Evolutionary conservation across 192 early-diverging fungal species (phyloP).

Genomic region (Backusella tarrabulga): DNA sequence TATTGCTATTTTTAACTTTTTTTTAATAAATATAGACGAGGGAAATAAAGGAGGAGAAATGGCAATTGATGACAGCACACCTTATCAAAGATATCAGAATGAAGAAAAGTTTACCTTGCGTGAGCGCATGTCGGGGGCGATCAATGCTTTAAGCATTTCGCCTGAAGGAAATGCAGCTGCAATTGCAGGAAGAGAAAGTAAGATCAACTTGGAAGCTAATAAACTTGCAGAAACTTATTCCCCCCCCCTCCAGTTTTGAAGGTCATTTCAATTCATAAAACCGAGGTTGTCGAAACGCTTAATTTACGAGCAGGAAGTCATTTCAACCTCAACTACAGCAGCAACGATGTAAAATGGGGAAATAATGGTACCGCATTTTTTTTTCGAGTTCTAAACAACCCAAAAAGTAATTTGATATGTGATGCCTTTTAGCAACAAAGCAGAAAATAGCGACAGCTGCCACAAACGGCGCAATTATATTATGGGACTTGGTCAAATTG

Average conservation of each 20-base stretch:
- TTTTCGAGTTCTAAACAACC: not conserved
- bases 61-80: not conserved
- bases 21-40: not conserved
- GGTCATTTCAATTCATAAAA: conserved; percentile 55
- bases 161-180: conserved; percentile 61
- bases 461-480: conserved; percentile 66
- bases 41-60: not conserved
- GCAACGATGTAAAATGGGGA: conserved; percentile 84
- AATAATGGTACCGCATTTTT: conserved; percentile 39
- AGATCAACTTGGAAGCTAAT: not conserved
- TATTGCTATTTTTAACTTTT: not conserved
- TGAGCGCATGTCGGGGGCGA: conserved; percentile 34
- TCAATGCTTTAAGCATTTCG: conserved; percentile 57
- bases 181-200: conserved; percentile 73
- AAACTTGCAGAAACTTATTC: not conserved
- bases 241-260: conserved; percentile 76
- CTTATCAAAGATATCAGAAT: not conserved
- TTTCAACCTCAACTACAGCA: conserved; percentile 52
- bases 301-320: conserved; percentile 65
- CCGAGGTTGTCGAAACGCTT: conserved; percentile 55
- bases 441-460: conserved; percentile 71
- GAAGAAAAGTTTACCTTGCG: conserved; percentile 8
- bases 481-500: conserved; percentile 67
- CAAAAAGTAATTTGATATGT: not conserved
- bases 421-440: conserved; percentile 44